phyloP scores from a whole-genome alignment of 2,329 filamentous ascomycete genomes.

The Dothistroma pini region DNA sequence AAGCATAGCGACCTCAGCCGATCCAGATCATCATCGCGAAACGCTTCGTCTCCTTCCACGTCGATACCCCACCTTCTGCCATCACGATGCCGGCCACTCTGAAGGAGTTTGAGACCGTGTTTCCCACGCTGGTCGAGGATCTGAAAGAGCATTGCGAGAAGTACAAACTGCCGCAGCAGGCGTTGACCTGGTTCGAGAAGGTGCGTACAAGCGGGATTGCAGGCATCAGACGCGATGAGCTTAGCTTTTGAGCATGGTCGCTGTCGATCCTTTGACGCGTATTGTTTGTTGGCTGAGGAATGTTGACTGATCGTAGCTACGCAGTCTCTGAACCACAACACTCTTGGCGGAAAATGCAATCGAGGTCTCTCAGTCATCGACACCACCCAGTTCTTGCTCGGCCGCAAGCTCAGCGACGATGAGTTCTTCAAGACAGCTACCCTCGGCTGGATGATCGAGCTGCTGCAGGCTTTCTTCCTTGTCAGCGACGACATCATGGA shows the following conservation, averaged over 20 bases:
- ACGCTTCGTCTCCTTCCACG: not conserved
- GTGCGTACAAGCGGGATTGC: slow-evolving; percentile 45
- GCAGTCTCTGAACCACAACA: slow-evolving; percentile 74
- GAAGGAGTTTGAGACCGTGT: slow-evolving; percentile 84
- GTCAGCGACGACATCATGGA: slow-evolving; percentile 99
- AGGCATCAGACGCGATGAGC: not conserved
- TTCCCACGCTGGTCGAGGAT: slow-evolving; percentile 79
- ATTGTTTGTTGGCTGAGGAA: not conserved
- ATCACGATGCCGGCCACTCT: slow-evolving; percentile 66
- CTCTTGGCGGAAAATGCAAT: slow-evolving; percentile 95
- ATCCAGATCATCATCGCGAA: not conserved
- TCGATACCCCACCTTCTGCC: slow-evolving; percentile 8
- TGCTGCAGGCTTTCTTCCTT: slow-evolving; percentile 98
- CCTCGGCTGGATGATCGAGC: slow-evolving; percentile 95
- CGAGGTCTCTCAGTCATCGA: slow-evolving; percentile 97
- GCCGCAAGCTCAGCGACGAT: slow-evolving; percentile 66
- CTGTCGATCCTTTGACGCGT: not conserved
- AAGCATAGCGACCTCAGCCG: not conserved
- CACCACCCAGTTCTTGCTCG: slow-evolving; percentile 75
- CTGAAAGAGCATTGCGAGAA: slow-evolving; percentile 72
- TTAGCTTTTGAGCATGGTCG: not conserved
- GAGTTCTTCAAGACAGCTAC: slow-evolving; percentile 87
- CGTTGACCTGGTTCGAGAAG: slow-evolving; percentile 81
- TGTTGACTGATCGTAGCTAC: slow-evolving; percentile 23
- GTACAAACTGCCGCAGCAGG: slow-evolving; percentile 79